A percentile compares a stretch with the other conserved stretches of the same genome.
These are phyloP conservation scores for Aspergillus steynii DNA, from an alignment of 495 filamentous ascomycete genomes.

Conservation along the genomic window DNA sequence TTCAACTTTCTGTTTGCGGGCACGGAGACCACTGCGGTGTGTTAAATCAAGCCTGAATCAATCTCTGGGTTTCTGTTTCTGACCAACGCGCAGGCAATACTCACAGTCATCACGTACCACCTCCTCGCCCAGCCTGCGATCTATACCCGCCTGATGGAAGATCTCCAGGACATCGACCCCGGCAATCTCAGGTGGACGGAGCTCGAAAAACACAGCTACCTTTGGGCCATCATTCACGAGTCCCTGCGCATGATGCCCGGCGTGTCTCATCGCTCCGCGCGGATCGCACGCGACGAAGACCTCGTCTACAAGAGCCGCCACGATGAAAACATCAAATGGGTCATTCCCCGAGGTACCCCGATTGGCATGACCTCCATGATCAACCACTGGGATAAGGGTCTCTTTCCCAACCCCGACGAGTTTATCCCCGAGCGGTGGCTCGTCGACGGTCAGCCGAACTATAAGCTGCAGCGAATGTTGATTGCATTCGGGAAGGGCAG, in stretches of 20 bases:
- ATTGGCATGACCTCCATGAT: constrained; percentile 25
- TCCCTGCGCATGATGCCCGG: constrained; percentile 1
- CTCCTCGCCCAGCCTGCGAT: constrained; percentile 1
- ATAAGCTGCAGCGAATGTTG: constrained; percentile 31
- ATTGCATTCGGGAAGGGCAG: constrained; percentile 40
- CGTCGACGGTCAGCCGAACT: constrained; percentile 17
- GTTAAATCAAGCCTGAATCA: background rate
- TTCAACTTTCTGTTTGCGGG: background rate
- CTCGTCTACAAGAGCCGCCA: constrained; percentile 1
- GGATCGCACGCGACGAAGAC: constrained; percentile 2
- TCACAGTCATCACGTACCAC: constrained; percentile 4
- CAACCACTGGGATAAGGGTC: constrained; percentile 30
- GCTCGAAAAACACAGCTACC: constrained; percentile 7
- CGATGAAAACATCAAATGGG: background rate
- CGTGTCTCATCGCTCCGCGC: background rate
- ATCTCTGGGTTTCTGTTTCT: background rate
- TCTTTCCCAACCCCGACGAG: constrained; percentile 38
- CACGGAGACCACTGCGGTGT: background rate
- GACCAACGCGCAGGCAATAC: background rate
- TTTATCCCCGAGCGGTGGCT: constrained; percentile 51
- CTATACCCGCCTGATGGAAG: background rate
- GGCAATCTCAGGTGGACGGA: background rate
- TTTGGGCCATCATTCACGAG: constrained; percentile 2
- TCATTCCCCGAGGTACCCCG: constrained; percentile 10
- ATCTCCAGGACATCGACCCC: background rate